Conservation (phyloP, 2,329 filamentous ascomycete species). For the Diaporthe ampelina region DNA sequence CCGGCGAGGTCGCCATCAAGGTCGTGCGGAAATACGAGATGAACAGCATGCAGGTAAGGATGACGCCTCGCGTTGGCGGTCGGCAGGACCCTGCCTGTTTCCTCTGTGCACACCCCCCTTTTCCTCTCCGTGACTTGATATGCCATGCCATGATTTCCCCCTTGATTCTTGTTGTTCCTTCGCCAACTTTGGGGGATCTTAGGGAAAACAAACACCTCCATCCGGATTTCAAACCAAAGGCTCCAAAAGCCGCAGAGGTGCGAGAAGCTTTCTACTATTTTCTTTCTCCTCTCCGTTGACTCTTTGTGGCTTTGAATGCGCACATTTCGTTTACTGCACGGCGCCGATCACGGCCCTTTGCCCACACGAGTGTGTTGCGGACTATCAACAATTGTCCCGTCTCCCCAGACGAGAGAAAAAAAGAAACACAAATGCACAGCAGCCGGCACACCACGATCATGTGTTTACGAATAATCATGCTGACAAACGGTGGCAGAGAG, state of each 20-base stretch:
- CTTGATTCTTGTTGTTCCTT: constrained; percentile 48
- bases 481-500: constrained; percentile 73
- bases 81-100: constrained; percentile 39
- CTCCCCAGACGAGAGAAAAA: neutral
- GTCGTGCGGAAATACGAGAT: constrained; percentile 99
- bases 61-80: constrained; percentile 40
- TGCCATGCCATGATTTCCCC: constrained; percentile 45
- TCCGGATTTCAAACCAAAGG: constrained; percentile 91
- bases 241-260: constrained; percentile 98
- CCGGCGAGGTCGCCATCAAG: constrained; percentile 93
- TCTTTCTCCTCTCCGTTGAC: constrained; percentile 50
- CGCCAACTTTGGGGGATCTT: constrained; percentile 70
- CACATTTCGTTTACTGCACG: neutral
- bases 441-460: too few relatives aligned
- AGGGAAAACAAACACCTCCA: constrained; percentile 94
- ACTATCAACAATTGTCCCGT: neutral
- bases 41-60: constrained; percentile 97
- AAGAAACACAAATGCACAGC: too few relatives aligned
- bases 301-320: constrained; percentile 37
- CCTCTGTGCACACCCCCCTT: constrained; percentile 39
- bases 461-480: constrained; percentile 26
- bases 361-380: constrained; percentile 43
- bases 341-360: constrained; percentile 41
- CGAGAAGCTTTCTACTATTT: constrained; percentile 64
- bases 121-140: constrained; percentile 44